Base-by-base conservation (phyloP, 1,139 yeast species). In the Candida pseudoviswanathii region DNA sequence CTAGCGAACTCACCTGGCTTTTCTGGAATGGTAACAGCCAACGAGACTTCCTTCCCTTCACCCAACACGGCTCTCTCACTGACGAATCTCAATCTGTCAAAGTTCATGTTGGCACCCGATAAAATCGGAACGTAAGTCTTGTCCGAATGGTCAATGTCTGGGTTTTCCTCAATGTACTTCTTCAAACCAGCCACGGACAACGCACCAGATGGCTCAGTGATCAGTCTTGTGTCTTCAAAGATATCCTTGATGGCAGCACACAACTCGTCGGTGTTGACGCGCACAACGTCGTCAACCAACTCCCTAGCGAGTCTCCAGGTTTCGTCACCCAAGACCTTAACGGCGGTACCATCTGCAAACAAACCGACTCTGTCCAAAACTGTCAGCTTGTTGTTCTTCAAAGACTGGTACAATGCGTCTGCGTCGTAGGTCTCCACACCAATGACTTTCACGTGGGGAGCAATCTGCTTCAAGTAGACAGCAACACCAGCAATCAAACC, bases 271-370 rank as follows among this genome's bases (percentile, higher is more conserved):
- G 99, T 94, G 62, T 82, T 78, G 5, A 94, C 98, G 44, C 82
- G 78, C 8, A 94, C 86, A 44, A 94, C 86, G 56, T 92, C 98
- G 64, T 95, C 98, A 7, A 94, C 90, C 50, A 84, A 84, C 44
- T 87, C 83, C 56, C 79, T 73, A 58, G 94, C 85, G 24, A 92
- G 78, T 61, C 96, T 78, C 78, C 90, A 94, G 11, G 96, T 87
- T 68, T 95, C 99, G 54, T 85, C 87, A 49, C 99, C 99, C 31
- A 91, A 78, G 9, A 86, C 68, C 62, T 86, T 89, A 41, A 94
- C 99, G 3, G 99, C 97, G n/a, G 99, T 91, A 63, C 99, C 99
- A 67, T 94, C 99, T n/a, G 99, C 99, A 70, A 94, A 94, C n/a
- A 88, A 75, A n/a, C 99, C 99, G 7, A 92, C 98, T 29, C 79